Base-by-base conservation (phyloP, 2,329 filamentous ascomycete genomes). In the Apiospora saccharicola region DNA sequence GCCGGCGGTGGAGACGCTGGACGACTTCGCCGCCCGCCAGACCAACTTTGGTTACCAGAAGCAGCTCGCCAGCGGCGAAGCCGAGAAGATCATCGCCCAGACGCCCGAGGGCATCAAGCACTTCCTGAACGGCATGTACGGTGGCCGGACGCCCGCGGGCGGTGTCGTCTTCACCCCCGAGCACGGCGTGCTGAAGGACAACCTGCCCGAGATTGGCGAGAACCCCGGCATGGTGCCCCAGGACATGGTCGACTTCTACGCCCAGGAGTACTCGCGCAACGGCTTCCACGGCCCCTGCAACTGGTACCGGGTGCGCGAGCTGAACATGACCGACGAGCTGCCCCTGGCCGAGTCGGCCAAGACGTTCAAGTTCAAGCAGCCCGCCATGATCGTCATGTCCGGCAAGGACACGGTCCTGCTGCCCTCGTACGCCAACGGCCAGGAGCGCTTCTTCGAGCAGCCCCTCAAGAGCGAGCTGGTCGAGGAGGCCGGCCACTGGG, bases 41-140 rank as follows among this genome's bases (percentile, higher is more conserved):
- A 90, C 91, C 61, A 92, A 93, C 78, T 96, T 97, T 79, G 87
- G 83, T 19, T 99, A 99, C 82, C 96, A 98, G 85, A 80, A 96
- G 64, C 94, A 97, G 75, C 89, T 98, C 70, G 88, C 87, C 0
- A 90, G 91, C 34, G 90, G 90, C 0, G 90, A 92, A 22, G 84
- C 94, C 12, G 90, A 96, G 70, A 81, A 81, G 16, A 83, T 92
- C 68, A 85, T 87, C 41, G 89, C 89, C 43, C 86, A 88, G 77
- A 75, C 74, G 61, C 76, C 78, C 26, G 87, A 89, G 68, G 88
- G 89, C 71, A 88, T 97, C 70, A 86, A 90, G 68, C 88, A 90
- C 76, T 93, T 97, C 78, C 82, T 98, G 75, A 89, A 87, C 74
- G 89, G 87, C 44, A 79, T 96, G 76, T 97, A 92, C 81, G 94